Percentiles rank a stretch among this genome's conserved stretches.
phyloP scores from a whole-genome alignment of 345 rosid species.

The Hirschfeldia incana region DNA sequence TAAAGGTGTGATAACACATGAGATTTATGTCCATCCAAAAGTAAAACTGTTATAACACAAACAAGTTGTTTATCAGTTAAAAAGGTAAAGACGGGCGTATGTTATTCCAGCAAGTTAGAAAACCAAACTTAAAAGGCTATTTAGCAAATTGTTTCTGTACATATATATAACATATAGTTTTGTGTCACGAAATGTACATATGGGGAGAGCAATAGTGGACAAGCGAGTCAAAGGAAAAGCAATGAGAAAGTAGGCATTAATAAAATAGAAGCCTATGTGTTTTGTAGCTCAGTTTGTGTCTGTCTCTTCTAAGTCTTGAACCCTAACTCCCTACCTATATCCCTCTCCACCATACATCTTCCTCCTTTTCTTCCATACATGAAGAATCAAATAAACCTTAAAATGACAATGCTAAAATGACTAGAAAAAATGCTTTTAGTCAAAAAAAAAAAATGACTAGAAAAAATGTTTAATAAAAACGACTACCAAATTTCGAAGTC shows the following conservation, averaged over 20 bases:
- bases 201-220: slow-evolving; percentile 16
- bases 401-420: neutral
- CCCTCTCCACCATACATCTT: slow-evolving; percentile 17
- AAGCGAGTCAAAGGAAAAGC: slow-evolving; percentile 37
- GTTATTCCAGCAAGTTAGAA: neutral
- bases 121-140: neutral
- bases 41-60: neutral
- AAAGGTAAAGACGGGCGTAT: neutral
- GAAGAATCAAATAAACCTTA: slow-evolving; percentile 5
- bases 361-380: slow-evolving; percentile 23
- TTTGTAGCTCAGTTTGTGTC: slow-evolving; percentile 37
- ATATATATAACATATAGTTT: neutral
- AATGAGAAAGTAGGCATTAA: slow-evolving; percentile 17
- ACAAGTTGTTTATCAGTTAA: neutral
- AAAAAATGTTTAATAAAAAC: no score
- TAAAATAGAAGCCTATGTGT: slow-evolving; percentile 30
- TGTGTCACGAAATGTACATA: slow-evolving; percentile 6
- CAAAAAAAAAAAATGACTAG: no score
- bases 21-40: neutral
- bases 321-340: slow-evolving; percentile 29
- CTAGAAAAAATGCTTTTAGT: no score
- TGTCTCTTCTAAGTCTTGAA: slow-evolving; percentile 23
- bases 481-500: neutral
- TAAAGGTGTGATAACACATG: neutral
- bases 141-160: neutral